phyloP scores from a whole-genome alignment of 257 asterid species.

The Forsythia suspensa region DNA sequence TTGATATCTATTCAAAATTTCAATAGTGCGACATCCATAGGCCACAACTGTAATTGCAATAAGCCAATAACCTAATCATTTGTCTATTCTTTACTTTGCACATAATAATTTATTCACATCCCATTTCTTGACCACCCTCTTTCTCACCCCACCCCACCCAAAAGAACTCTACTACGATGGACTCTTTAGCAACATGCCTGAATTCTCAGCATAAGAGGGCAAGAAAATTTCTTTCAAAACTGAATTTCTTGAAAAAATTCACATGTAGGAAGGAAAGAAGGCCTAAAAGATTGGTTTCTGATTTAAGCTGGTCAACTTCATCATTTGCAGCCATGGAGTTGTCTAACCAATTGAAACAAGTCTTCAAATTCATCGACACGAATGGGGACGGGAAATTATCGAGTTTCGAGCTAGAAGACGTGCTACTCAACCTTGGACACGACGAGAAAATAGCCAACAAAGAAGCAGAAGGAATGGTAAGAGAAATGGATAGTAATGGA shows the following conservation, averaged over 20 bases:
- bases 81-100: neutral
- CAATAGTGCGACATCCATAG: constrained; percentile 19
- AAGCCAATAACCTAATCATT: constrained; percentile 14
- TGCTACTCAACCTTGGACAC: constrained; percentile 43
- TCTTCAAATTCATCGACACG: constrained; percentile 60
- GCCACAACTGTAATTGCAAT: neutral
- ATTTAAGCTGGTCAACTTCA: constrained; percentile 31
- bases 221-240: constrained; percentile 22
- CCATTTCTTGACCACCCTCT: constrained; percentile 20
- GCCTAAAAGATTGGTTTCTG: constrained; percentile 23
- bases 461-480: constrained; percentile 61
- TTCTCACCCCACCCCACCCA: neutral
- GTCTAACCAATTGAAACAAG: constrained; percentile 50
- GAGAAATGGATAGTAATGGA: constrained; percentile 64
- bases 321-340: constrained; percentile 47
- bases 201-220: constrained; percentile 27
- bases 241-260: constrained; percentile 18
- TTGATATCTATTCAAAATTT: neutral
- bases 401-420: constrained; percentile 42
- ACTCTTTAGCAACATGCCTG: constrained; percentile 32
- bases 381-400: constrained; percentile 73
- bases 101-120: constrained; percentile 7
- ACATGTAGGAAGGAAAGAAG: constrained; percentile 25
- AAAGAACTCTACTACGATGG: constrained; percentile 28
- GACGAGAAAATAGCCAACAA: constrained; percentile 36